Base-by-base conservation (phyloP, 495 filamentous ascomycete species). In the Xylaria flabelliformis region DNA sequence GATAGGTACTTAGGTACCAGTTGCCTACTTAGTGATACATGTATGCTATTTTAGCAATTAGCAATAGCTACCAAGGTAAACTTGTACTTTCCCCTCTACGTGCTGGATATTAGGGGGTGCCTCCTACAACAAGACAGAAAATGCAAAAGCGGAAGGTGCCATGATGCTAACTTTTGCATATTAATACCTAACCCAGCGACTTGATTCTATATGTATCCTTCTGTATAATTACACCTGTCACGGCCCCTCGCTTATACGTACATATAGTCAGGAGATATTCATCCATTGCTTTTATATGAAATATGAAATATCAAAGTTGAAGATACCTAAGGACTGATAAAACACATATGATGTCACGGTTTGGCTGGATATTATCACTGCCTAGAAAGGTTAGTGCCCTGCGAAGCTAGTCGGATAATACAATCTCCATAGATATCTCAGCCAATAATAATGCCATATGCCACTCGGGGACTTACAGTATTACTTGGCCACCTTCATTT, bases 381-480 rank as follows among this genome's bases (percentile, higher is more conserved):
- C 65, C 15, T 17, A 55, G 50, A 67, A 4, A 15, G 36, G 65
- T 56, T 67, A 67, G 50, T 67, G 19, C 3, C 13, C 3, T 36
- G 24, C 21, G 15, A 63, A 41, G 24, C 44, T 53, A 71, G 4
- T 50, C 69, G 69, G 69, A 71, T 71, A 53, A 71, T 71, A 64
- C 61, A 64, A 71, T 71, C 46, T 64, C 61, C 69, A 55, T n/a
- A 34, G 19, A 19, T 64, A 21, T 29, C 24, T 21, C n/a, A 46
- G 36, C 59, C 69, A 71, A 71, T 71, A 19, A 41, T 0, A 42
- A 12, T 26, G 59, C 36, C 48, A 42, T 44, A 56, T 55, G 17
- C n/a, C n/a, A n/a, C n/a, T n/a, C n/a, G n/a, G n/a, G 5, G 6
- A 32, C 15, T 2, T 36, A n/a, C n/a, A n/a, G n/a, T n/a, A 2